Conservation (phyloP, 1,139 yeast genomes). For the Kurtzmaniella quercitrusa region DNA sequence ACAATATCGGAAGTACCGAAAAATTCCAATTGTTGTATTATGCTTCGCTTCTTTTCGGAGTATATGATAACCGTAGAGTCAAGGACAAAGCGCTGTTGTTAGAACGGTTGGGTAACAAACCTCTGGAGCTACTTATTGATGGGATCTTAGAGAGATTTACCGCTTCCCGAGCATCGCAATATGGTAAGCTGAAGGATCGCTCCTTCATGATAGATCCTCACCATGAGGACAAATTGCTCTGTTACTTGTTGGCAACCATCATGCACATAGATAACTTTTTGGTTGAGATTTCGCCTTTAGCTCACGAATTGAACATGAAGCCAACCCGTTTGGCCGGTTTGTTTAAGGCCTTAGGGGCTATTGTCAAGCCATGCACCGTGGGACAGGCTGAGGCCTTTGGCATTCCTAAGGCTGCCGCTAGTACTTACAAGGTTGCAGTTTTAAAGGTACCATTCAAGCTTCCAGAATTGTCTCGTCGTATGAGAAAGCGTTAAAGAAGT, state of each 20-base stretch:
- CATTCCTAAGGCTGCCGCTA: conserved; percentile 61
- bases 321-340: conserved; percentile 69
- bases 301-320: conserved; percentile 79
- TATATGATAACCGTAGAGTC: conserved; percentile 68
- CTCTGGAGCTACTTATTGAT: conserved; percentile 71
- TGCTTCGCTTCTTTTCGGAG: conserved; percentile 73
- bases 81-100: conserved; percentile 57
- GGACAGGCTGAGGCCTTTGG: conserved; percentile 83
- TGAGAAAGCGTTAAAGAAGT: conserved; percentile 25
- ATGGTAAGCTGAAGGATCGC: conserved; percentile 71
- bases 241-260: conserved; percentile 69
- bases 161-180: conserved; percentile 56
- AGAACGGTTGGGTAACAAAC: conserved; percentile 55
- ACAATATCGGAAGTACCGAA: conserved; percentile 43
- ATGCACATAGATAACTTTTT: conserved; percentile 74
- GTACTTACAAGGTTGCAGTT: conserved; percentile 72
- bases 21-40: conserved; percentile 72
- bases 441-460: conserved; percentile 86
- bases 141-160: conserved; percentile 71
- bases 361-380: conserved; percentile 67
- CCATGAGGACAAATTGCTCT: conserved; percentile 78
- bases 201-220: conserved; percentile 79
- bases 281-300: conserved; percentile 75
- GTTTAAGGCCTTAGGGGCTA: conserved; percentile 80
- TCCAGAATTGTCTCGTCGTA: conserved; percentile 78